Evolutionary conservation across 768 basidiomycete species (phyloP).

Genomic region (Rhodotorula kratochvilovae): DNA sequence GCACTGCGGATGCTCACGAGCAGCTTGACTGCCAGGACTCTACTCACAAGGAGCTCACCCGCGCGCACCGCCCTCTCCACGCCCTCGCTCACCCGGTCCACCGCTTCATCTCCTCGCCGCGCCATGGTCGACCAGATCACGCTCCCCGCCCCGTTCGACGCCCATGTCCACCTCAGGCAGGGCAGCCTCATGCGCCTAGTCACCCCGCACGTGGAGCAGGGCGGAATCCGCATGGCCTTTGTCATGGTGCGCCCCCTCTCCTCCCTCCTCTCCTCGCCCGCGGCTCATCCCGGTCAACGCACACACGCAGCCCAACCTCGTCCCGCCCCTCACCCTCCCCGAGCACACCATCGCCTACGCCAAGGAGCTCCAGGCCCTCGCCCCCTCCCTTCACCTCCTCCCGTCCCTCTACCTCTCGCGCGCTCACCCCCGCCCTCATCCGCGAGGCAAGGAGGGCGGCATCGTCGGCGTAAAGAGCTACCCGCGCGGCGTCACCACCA

Average conservation of each 20-base stretch:
- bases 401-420: constrained; percentile 96
- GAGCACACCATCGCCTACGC: constrained; percentile 70
- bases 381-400: constrained; percentile 74
- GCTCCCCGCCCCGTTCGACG: constrained; percentile 67
- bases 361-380: constrained; percentile 65
- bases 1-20: not conserved
- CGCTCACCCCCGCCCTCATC: constrained; percentile 83
- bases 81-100: not conserved
- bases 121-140: constrained; percentile 5
- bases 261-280: not conserved
- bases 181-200: constrained; percentile 75
- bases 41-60: not conserved
- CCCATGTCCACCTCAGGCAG: constrained; percentile 95
- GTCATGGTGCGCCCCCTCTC: constrained; percentile 67
- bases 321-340: constrained; percentile 41
- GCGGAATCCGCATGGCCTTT: constrained; percentile 87
- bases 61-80: not conserved
- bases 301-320: constrained; percentile 64
- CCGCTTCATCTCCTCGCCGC: not conserved
- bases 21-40: not conserved
- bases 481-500: constrained; percentile 94
- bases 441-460: constrained; percentile 74
- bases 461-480: constrained; percentile 91
- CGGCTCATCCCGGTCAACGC: too few species aligned
- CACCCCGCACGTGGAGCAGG: constrained; percentile 78